Evolutionary conservation across 495 filamentous ascomycete species (phyloP), one percentile per base, ranked within the genome.

Genomic region (Penicillium bovifimosum): DNA sequence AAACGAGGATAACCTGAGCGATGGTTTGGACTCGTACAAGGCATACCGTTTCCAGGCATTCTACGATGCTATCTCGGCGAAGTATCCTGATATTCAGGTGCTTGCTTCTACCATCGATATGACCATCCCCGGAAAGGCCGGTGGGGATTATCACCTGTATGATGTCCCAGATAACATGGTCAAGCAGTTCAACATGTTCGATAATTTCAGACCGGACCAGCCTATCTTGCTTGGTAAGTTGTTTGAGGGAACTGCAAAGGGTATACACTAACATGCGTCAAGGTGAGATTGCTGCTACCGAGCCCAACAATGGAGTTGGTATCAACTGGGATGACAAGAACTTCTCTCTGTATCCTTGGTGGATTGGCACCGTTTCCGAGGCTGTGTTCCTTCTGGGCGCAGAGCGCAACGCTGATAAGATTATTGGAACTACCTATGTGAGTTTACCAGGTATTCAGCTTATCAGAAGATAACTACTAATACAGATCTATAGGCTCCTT

Each of bases 341-440:
- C 54, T 67, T 65, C 47, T 62, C 64, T 14, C n/a, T 59, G 35
- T 86, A 84, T 76, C 76, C 60, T 74, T 84, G 54, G 74, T 70
- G 63, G 65, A 62, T 63, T 32, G 67, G 47, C 10, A 58, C 78
- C 11, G 76, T 87, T n/a, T 72, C 72, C 16, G 86, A 90, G 55
- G 84, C 82, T 4, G 79, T 88, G 35, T 86, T 79, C 56, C 70
- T 86, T 10, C 60, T 90, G 40, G 84, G 82, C 16, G 76, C 79
- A 11, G 86, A 89, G 67, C 75, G 83, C 9, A 88, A 88, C 58
- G 71, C 77, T 1, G 78, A 85, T 66, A 69, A 64, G 43, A 63
- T 76, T 17, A 67, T 74, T 13, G 63, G 67, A 49, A 69, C 66
- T 2, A 69, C 66, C 26, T 69, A 71, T 47, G 66, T 74, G 49